phyloP scores from a whole-genome alignment of 768 basidiomycete genomes.

The Tephrocybe sp. region DNA sequence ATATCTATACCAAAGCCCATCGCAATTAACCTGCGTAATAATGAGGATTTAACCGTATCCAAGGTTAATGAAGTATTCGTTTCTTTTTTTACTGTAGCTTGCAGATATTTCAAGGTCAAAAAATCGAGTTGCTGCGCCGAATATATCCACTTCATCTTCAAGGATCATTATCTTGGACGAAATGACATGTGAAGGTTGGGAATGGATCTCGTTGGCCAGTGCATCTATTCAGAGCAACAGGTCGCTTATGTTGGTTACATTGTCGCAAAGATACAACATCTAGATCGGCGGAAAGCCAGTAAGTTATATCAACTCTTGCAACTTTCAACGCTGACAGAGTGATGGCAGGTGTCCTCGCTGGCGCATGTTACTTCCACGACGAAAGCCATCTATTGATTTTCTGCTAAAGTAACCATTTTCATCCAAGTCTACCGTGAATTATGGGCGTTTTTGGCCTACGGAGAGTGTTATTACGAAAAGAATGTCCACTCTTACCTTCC shows the following conservation, averaged over 20 bases:
- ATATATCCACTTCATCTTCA: slow-evolving; percentile 87
- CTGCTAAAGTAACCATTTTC: slow-evolving; percentile 90
- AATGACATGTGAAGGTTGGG: slow-evolving; percentile 96
- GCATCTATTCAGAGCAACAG: slow-evolving; percentile 81
- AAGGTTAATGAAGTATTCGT: slow-evolving; percentile 44
- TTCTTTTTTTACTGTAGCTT: slow-evolving; percentile 6
- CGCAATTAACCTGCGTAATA: slow-evolving; percentile 70
- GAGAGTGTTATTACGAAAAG: slow-evolving; percentile 94
- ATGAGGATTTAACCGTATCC: slow-evolving; percentile 65
- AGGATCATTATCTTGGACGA: slow-evolving; percentile 92
- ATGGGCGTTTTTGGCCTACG: slow-evolving; percentile 96
- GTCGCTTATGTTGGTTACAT: slow-evolving; percentile 82
- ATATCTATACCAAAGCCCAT: slow-evolving; percentile 74
- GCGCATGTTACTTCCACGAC: slow-evolving; percentile 78
- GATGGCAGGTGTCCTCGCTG: slow-evolving; percentile 69
- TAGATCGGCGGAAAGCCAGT: slow-evolving; percentile 71
- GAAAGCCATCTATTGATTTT: slow-evolving; percentile 86
- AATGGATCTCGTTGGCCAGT: slow-evolving; percentile 76
- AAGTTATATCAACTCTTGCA: slow-evolving; percentile 14
- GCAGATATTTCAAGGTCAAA: slow-evolving; percentile 54
- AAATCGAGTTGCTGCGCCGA: slow-evolving; percentile 60
- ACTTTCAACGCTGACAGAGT: background rate
- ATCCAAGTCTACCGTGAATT: slow-evolving; percentile 95
- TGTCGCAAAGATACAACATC: slow-evolving; percentile 75
- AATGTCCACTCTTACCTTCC: slow-evolving; percentile 97